Conservation (phyloP, 495 filamentous ascomycete genomes). For the Jackrogersella multiformis region DNA sequence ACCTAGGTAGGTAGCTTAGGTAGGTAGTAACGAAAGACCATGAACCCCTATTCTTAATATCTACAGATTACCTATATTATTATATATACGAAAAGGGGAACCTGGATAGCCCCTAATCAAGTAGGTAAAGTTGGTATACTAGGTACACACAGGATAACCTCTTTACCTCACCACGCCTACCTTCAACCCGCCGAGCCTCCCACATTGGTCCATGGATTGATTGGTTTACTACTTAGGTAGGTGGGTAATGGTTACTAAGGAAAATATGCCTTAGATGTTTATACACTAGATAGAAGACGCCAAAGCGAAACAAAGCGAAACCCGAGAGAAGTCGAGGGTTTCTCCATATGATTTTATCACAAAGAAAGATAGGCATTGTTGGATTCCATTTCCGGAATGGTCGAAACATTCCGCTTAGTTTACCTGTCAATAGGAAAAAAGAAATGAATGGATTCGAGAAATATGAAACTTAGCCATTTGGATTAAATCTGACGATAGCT, state of each 20-base stretch:
- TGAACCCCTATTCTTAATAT: no score
- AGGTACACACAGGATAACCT: no score
- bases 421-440: background rate
- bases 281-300: background rate
- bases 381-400: conserved; percentile 4
- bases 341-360: background rate
- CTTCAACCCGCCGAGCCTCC: no score
- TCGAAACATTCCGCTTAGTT: background rate
- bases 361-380: conserved; percentile 5
- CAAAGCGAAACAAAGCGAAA: background rate
- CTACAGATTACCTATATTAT: no score
- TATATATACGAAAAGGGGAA: no score
- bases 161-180: no score
- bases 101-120: no score
- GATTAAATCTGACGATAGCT: no score
- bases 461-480: background rate
- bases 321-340: background rate
- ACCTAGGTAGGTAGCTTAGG: no score
- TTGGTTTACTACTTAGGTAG: background rate
- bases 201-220: no score
- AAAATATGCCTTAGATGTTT: background rate
- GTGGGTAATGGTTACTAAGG: background rate
- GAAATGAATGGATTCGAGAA: background rate
- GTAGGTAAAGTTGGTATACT: no score
- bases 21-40: no score